Evolutionary conservation across 2,329 filamentous ascomycete genomes (phyloP), one percentile per base, ranked within the genome.

Genomic region (Celoporthe dispersa): DNA sequence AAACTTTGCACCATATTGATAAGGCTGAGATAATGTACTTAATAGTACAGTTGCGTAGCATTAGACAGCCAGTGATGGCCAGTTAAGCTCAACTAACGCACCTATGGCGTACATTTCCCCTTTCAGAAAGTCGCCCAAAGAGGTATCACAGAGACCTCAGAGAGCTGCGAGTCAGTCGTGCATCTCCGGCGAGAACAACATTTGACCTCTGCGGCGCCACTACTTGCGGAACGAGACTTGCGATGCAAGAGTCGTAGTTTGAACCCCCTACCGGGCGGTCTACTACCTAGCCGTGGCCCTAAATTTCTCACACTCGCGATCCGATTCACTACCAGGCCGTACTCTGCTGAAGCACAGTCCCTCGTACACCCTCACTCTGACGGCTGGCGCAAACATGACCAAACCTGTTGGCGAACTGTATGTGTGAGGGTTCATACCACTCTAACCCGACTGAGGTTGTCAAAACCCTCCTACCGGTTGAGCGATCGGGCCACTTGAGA

Each of bases 291-390:
- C n/a, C n/a, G n/a, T n/a, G n/a, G n/a, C n/a, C n/a, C n/a, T n/a
- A 1, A 85, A 74, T 12, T 76, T 73, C 72, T 76, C 8, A 77
- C 73, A 2, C 48, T 67, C 2, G 66, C 59, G 51, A 59, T 22
- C 28, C 70, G 14, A 16, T 8, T 12, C 39, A 84, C 70, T 1
- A 75, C 77, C 7, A 80, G 3, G 83, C 75, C 0, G 82, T 83
- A 57, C 78, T 83, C 85, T 82, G 0, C 84, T 83, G 1, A 80
- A n/a, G n/a, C n/a, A n/a, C n/a, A n/a, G n/a, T n/a, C n/a, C n/a
- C n/a, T n/a, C n/a, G n/a, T n/a, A n/a, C n/a, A n/a, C 81, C 3
- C 75, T 75, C 19, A 85, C 76, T 7, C 75, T 73, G 11, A 85
- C 80, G 57, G 85, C 85, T n/a, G 77, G 75, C 19, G 76, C 74